Base-by-base conservation (phyloP, 2,329 filamentous ascomycete genomes). In the Capronia coronata region DNA sequence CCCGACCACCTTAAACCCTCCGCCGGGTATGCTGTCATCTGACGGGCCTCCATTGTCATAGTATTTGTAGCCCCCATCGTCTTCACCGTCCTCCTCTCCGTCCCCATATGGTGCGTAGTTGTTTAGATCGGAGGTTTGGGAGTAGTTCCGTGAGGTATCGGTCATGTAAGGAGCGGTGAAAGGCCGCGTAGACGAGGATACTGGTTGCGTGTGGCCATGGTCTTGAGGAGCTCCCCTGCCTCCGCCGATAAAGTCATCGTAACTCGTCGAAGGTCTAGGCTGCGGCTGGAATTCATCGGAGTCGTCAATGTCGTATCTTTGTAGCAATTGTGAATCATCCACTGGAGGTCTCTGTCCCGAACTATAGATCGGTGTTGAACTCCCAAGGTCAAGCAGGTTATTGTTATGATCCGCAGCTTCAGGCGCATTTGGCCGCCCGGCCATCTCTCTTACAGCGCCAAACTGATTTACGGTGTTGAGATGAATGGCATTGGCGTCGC, bases 61-160 rank as follows among this genome's bases (percentile, higher is more conserved):
- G 69, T 94, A 95, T 49, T 74, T 77, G 48, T 57, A 59, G 55
- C 74, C 71, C 3, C 86, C 87, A 56, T 84, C 82, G 56, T 81
- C 81, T 63, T 95, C 89, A 54, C 88, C 83, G 57, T 83, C 84
- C 62, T 94, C 87, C 66, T 96, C 89, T 52, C 86, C 77, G 68
- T 94, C 89, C 40, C 89, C 91, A 64, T 98, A 97, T 55, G 88
- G 80, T 65, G 90, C 84, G 70, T 94, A 97, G 70, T 96, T 93
- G 64, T 84, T 76, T 54, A 96, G 68, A 13, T 83, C 90, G 1
- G 87, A 91, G 0, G 84, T 86, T 66, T 97, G 91, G 38, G 80
- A 83, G 61, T 79, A 82, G 43, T 71, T 70, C 45, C 73, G 69
- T 51, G 65, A 68, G 51, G 68, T 62, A 64, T 68, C 49, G 54